phyloP scores from a whole-genome alignment of 2,329 filamentous ascomycete genomes.

The Diaporthe vaccinii region DNA sequence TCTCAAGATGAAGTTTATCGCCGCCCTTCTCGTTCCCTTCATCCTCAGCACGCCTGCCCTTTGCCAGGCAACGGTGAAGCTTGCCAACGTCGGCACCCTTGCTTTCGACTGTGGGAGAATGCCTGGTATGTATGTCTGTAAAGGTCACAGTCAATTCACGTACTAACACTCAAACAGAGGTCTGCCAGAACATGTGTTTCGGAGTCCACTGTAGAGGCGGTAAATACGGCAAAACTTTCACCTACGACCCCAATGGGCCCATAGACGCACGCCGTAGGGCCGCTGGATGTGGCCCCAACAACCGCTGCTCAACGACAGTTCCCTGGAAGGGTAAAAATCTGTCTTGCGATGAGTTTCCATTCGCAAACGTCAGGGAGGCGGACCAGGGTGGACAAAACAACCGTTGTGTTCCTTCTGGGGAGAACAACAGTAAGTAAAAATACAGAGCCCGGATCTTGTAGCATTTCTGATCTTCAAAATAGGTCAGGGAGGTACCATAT shows the following conservation, averaged over 20 bases:
- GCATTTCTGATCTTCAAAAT: constrained; percentile 11
- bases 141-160: not conserved
- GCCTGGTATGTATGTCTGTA: not conserved
- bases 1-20: constrained; percentile 3
- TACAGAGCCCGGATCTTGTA: not conserved
- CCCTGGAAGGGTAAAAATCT: not conserved
- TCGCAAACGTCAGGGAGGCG: constrained; percentile 21
- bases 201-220: constrained; percentile 8
- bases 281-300: constrained; percentile 3
- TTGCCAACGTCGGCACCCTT: constrained; percentile 10
- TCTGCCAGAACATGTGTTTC: constrained; percentile 7
- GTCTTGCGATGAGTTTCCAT: constrained; percentile 14
- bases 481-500: not conserved
- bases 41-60: not conserved
- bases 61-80: constrained; percentile 1
- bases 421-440: constrained; percentile 10
- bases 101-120: not conserved
- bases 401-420: not conserved
- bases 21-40: not conserved
- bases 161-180: constrained; percentile 6
- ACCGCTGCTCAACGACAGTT: not conserved
- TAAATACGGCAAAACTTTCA: not conserved
- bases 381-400: constrained; percentile 10
- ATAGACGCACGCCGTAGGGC: not conserved
- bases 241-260: not conserved